Conservation (phyloP, 78 protist genomes). For the Goniomonas avonlea region DNA sequence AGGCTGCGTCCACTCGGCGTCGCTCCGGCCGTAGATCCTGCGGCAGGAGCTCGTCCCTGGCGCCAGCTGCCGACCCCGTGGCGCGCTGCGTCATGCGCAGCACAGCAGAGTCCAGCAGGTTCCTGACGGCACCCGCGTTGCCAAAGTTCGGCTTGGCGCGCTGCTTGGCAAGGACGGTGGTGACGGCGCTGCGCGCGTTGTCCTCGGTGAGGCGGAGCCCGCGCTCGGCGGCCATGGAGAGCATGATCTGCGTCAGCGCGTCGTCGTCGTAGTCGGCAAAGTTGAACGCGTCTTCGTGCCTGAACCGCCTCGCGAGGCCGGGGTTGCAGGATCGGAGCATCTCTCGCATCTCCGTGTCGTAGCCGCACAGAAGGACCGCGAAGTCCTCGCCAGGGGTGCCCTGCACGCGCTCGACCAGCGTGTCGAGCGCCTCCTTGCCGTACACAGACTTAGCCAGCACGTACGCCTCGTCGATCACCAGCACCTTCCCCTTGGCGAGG, state of each 20-base stretch:
- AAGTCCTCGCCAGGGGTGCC: slow-evolving; percentile 28
- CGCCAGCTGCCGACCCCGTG: neutral
- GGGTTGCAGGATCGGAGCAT: slow-evolving; percentile 23
- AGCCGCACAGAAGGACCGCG: slow-evolving; percentile 39
- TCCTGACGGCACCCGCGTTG: slow-evolving; percentile 40
- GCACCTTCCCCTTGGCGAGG: slow-evolving; percentile 12
- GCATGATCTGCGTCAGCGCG: neutral
- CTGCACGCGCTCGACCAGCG: slow-evolving; percentile 30
- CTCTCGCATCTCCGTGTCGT: slow-evolving; percentile 15
- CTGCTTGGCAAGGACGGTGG: neutral
- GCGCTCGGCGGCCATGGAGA: neutral
- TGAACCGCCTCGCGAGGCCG: slow-evolving; percentile 45
- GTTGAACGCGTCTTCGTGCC: neutral
- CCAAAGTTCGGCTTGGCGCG: slow-evolving; percentile 36
- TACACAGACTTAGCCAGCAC: slow-evolving; percentile 7
- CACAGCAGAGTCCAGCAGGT: neutral
- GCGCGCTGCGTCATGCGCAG: neutral
- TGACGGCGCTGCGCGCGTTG: neutral
- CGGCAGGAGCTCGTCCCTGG: neutral
- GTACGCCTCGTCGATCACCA: slow-evolving; percentile 55
- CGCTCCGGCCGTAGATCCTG: neutral
- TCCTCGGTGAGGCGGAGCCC: neutral
- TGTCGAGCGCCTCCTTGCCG: slow-evolving; percentile 6
- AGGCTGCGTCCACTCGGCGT: neutral
- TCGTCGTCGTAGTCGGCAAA: slow-evolving; percentile 14